These are phyloP conservation scores for Teratosphaeria epicoccoides DNA, from an alignment of 2,329 filamentous ascomycete species.

Conservation along the genomic window DNA sequence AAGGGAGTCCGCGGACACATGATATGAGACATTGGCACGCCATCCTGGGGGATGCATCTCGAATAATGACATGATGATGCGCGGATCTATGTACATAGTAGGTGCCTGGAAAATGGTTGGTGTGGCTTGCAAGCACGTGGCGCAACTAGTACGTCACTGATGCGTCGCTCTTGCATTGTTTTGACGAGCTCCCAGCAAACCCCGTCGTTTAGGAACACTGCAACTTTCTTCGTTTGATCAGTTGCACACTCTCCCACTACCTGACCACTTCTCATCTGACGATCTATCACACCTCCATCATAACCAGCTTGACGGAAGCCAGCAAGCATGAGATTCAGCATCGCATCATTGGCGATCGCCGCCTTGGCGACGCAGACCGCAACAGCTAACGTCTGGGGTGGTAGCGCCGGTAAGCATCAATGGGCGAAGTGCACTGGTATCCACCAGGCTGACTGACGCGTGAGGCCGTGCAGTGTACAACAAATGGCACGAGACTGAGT, in stretches of 20 bases:
- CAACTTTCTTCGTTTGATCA: not conserved
- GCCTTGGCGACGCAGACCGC: slow-evolving; percentile 56
- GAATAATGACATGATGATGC: too few species aligned
- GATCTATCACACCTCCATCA: not conserved
- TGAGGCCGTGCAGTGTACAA: slow-evolving; percentile 63
- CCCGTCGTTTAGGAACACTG: not conserved
- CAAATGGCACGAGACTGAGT: slow-evolving; percentile 96
- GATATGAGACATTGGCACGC: too few species aligned
- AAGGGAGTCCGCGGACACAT: too few species aligned
- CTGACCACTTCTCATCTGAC: not conserved
- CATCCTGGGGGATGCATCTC: not conserved
- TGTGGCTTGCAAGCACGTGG: not conserved
- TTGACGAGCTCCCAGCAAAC: not conserved
- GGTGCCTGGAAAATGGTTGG: not conserved
- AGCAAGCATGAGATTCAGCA: slow-evolving; percentile 61
- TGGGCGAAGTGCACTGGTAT: not conserved
- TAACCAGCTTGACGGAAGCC: slow-evolving; percentile 2
- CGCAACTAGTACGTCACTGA: not conserved
- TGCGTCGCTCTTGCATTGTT: not conserved
- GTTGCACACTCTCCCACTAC: not conserved
- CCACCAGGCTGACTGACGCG: slow-evolving; percentile 19
- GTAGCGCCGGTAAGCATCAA: slow-evolving; percentile 58
- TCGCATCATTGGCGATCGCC: slow-evolving; percentile 58
- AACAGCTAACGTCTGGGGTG: slow-evolving; percentile 72
- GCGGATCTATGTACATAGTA: too few species aligned